Evolutionary conservation across 106 monocot species (phyloP), one percentile per base, ranked within the genome.

Genomic region (Allium cepa): DNA sequence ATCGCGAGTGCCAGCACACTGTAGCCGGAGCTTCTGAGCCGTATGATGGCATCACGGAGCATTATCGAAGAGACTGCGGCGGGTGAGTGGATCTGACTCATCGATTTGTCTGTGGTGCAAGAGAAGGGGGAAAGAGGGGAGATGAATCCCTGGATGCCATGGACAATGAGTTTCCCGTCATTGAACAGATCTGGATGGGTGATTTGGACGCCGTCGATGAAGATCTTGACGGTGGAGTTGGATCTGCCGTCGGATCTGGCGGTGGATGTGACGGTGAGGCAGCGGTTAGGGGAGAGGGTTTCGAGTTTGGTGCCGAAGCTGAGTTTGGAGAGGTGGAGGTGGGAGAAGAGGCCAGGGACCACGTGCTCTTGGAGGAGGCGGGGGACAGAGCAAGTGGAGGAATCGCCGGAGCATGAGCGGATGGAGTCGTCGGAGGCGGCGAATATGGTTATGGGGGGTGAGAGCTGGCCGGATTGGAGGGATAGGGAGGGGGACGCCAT

Each of bases 1-100:
- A 91, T 91, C 22, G 84, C 87, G 28, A 91, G 77, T 6, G 91
- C 74, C 45, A 91, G 79, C 69, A 91, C 77, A 77, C 84, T 79
- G 79, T 63, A 91, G 10, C 91, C 91, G 59, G 50, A 28, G 46
- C 79, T 76, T 52, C 73, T 76, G 50, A 91, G 80, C 18, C 84
- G 79, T 52, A 78, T 76, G 50, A 87, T 87, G 6, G 84, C 84
- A 60, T 91, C 91, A 13, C 80, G 79, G 47, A 91, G 73, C 87
- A 91, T 91, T 49, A 91, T 67, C 15, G 80, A 53, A 7, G 67
- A 8, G 7, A 57, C 4, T 13, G 83, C 56, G 8, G 67, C 11
- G 7, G 63, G 3, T 46, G 57, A 11, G 61, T 60, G 57, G 16
- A 57, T 9, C 10, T 15, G 26, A 28, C 69, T 49, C 48, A 15